phyloP scores from a whole-genome alignment of 176 grass and related monocot genomes.

The Poa pratensis region DNA sequence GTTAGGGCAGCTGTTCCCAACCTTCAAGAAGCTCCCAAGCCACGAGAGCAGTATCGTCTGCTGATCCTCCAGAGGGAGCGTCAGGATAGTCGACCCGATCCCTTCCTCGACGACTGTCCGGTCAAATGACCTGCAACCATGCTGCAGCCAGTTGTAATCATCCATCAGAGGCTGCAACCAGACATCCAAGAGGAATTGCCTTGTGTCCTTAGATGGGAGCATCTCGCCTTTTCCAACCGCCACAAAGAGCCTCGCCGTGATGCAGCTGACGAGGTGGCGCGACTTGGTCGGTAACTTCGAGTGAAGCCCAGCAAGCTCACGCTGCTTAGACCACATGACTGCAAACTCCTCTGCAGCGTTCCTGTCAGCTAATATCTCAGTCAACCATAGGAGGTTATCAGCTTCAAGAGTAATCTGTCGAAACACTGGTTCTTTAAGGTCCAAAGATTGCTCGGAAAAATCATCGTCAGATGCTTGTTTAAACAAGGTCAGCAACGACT shows the following conservation, averaged over 20 bases:
- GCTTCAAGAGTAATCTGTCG: conserved; percentile 75
- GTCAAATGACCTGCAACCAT: conserved; percentile 79
- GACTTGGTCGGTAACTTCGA: conserved; percentile 76
- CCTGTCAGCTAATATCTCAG: conserved; percentile 78
- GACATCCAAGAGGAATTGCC: conserved; percentile 64
- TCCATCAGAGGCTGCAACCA: conserved; percentile 95
- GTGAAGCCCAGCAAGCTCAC: conserved; percentile 72
- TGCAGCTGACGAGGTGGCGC: conserved; percentile 79
- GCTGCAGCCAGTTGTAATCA: conserved; percentile 93
- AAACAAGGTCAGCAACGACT: conserved; percentile 71
- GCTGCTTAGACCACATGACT: conserved; percentile 66
- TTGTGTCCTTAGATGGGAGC: conserved; percentile 80
- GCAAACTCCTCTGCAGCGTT: conserved; percentile 65
- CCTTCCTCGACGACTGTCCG: conserved; percentile 85
- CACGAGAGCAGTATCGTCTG: conserved; percentile 82
- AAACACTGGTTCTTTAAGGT: conserved; percentile 53
- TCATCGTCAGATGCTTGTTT: conserved; percentile 53
- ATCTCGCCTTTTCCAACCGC: conserved; percentile 91
- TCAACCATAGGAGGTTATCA: conserved; percentile 90
- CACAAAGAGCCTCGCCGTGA: conserved; percentile 81
- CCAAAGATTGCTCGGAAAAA: conserved; percentile 52
- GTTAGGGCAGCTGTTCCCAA: conserved; percentile 84
- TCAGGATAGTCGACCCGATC: conserved; percentile 80
- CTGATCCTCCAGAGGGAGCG: conserved; percentile 90
- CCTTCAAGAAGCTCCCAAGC: conserved; percentile 82